Base-by-base conservation (phyloP, 192 early-diverging fungal genomes). In the Backusella parvicylindrica region DNA sequence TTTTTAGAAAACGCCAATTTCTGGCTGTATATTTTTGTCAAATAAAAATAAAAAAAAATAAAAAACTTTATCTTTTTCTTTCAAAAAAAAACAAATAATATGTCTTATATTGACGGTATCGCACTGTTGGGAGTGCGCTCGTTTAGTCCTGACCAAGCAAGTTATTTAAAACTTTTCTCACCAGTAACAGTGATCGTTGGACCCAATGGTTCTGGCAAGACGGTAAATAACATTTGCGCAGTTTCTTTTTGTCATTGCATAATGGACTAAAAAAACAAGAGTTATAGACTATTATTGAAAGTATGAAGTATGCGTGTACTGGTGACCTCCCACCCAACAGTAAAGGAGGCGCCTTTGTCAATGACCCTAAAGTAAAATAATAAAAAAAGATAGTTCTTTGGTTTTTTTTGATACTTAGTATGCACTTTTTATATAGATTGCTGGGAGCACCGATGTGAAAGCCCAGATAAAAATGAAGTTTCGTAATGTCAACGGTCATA, bases 181-280 rank as follows among this genome's bases (percentile, higher is more conserved):
- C 96, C 96, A 1, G 86, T 99, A 49, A 99, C 98, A 4, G 84
- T 99, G 32, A 98, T 99, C 72, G 92, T 97, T 31, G 98, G 98
- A 0, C 90, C 94, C 78, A 99, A 99, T 79, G 97, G 97, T 7
- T 92, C 93, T 15, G 98, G 98, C 26, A 99, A 99, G 81, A 99
- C 98, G 9, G 91, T 91, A 80, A 47, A 40, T 12, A 40, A 40
- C n/a, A 41, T 15, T 53, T 64, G 73, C 67, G n/a, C 30, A 32
- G 30, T 50, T 65, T 30, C 64, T 23, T 6, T 33, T 16, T 81
- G 18, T 15, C 12, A 30, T 36, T 21, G 60, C 38, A 64, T 64
- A 23, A 70, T 9, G 26, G 2, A 47, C 16, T 26, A 26, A 9
- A 31, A 23, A 43, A 40, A 12, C n/a, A 30, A 18, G 31, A 28